Base-by-base conservation (phyloP, 73 alveolate species). In the Paramecium primaurelia region DNA sequence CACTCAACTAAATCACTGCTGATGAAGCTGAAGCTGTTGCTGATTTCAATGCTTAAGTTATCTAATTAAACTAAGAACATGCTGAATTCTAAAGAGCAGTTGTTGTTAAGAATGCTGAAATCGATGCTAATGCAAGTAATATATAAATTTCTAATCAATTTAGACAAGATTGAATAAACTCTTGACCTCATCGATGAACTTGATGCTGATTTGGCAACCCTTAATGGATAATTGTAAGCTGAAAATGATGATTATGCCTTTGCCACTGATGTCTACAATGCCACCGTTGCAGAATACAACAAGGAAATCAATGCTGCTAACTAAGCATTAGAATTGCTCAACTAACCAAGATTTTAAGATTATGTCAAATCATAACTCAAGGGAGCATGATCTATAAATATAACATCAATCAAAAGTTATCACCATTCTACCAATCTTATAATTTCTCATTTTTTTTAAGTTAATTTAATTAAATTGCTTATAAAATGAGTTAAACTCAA, bases 41-140 rank as follows among this genome's bases (percentile, higher is more conserved):
- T 42, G 75, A 42, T 32, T 80, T 25, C 32, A 64, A 45, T 8
- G 77, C 34, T 14, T 32, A 44, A 80, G 91, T 80, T 20, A 37
- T 28, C 25, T 80, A 80, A 80, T 80, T 80, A 36, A 80, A 80
- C 91, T 16, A 59, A 44, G 91, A 80, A 80, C 91, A 80, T 42
- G 71, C 91, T 49, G 91, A 80, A 80, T 80, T 80, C 91, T 80
- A 80, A 80, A 80, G 91, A 80, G 91, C 91, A 22, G 91, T 80
- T 64, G 44, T 80, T 28, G 58, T 80, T 42, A 80, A 80, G 77
- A 80, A 42, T 80, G 91, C 91, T 10, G 91, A 80, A 80, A 80
- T 80, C 30, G 91, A 40, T 14, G 91, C 91, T 47, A 80, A 80
- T 80, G 77, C 71, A 14, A 22, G 91, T 80, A 64, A 2, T 80